These are phyloP conservation scores for Pelargonium cotyledonis DNA, from an alignment of 441 rosid species.

Conservation along the genomic window DNA sequence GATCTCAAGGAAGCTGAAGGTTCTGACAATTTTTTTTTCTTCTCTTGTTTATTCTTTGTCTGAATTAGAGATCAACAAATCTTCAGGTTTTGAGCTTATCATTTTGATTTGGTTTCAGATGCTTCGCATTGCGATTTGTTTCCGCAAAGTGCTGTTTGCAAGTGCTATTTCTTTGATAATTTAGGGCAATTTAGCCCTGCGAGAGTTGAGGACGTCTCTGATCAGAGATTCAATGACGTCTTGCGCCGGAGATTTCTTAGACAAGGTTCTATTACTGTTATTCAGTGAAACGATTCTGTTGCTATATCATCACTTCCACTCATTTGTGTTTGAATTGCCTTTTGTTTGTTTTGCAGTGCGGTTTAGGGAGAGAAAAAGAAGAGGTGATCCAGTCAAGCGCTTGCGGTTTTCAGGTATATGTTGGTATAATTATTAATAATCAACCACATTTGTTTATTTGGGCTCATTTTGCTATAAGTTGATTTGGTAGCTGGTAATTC, in stretches of 20 bases:
- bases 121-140: conserved; percentile 46
- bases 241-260: conserved; percentile 74
- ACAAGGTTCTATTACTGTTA: conserved; percentile 34
- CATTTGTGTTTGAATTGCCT: conserved; percentile 4
- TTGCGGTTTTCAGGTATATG: conserved; percentile 36
- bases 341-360: conserved; percentile 39
- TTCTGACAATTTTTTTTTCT: conserved; percentile 13
- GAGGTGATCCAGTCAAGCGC: conserved; percentile 28
- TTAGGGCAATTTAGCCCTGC: conserved; percentile 51
- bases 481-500: background rate
- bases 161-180: conserved; percentile 75
- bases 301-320: background rate
- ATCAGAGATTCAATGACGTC: conserved; percentile 49
- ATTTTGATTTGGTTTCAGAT: conserved; percentile 30
- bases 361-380: conserved; percentile 33
- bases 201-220: conserved; percentile 33
- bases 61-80: background rate
- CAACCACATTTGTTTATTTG: background rate
- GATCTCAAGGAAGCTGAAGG: conserved; percentile 81
- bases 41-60: background rate
- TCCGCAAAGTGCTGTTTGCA: conserved; percentile 58
- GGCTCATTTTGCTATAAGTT: background rate
- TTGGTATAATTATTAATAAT: background rate
- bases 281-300: background rate
- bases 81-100: background rate